These are phyloP conservation scores for Solanum pennellii DNA, from an alignment of 257 asterid genomes.

Conservation along the genomic window DNA sequence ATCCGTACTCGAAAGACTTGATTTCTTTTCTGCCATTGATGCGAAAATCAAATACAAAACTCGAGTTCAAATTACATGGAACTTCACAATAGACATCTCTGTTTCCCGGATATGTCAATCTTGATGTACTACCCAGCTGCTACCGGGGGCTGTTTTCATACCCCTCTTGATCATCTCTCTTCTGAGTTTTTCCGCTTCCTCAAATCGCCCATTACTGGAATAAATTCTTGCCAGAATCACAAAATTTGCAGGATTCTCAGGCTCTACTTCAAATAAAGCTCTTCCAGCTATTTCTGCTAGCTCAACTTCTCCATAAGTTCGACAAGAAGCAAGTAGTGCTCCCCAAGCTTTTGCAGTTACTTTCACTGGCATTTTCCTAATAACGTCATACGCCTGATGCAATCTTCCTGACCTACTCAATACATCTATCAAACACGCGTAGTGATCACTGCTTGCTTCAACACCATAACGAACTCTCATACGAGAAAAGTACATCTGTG, in stretches of 20 bases:
- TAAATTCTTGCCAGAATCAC: constrained; percentile 26
- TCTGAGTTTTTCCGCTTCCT: constrained; percentile 19
- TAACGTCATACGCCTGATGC: constrained; percentile 29
- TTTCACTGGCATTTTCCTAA: constrained; percentile 24
- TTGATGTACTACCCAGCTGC: constrained; percentile 33
- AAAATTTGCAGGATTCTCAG: constrained; percentile 39
- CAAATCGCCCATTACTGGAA: constrained; percentile 19
- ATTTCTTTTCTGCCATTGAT: not conserved
- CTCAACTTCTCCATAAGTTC: constrained; percentile 38
- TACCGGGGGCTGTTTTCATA: constrained; percentile 23
- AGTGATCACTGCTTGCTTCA: constrained; percentile 30
- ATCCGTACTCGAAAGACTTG: not conserved
- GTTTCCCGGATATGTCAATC: not conserved
- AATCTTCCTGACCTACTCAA: constrained; percentile 35
- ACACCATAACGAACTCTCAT: constrained; percentile 18
- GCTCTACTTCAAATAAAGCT: constrained; percentile 37
- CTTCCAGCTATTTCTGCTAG: constrained; percentile 37
- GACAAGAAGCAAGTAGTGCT: constrained; percentile 39
- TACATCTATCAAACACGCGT: constrained; percentile 40
- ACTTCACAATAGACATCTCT: not conserved
- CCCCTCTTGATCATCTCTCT: constrained; percentile 33
- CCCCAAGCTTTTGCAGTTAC: constrained; percentile 52
- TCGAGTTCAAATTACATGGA: not conserved
- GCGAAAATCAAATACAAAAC: not conserved
- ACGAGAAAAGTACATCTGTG: constrained; percentile 14